A percentile compares a stretch with the other conserved stretches of the same genome.
phyloP scores from a whole-genome alignment of 2,329 filamentous ascomycete genomes.

The Paecilomyces sp. region DNA sequence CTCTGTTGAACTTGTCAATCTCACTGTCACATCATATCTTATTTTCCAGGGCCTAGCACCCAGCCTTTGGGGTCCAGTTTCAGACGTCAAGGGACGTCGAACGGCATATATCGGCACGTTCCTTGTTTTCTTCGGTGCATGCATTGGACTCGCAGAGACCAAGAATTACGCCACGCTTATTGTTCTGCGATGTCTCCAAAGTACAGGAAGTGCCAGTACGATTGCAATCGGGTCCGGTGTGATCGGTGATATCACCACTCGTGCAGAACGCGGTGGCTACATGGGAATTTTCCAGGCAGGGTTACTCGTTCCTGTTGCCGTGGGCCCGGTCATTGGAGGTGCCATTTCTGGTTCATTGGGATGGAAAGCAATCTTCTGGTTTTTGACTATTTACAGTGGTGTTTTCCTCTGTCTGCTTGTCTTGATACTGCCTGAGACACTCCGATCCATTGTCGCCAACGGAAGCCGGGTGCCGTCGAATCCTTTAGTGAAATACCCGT shows the following conservation, averaged over 20 bases:
- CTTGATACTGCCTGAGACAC: constrained; percentile 34
- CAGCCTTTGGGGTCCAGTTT: constrained; percentile 33
- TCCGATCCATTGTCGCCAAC: constrained; percentile 28
- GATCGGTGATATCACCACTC: constrained; percentile 36
- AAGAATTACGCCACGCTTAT: constrained; percentile 33
- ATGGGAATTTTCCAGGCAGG: constrained; percentile 36
- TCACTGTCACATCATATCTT: constrained; percentile 41
- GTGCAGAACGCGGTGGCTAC: constrained; percentile 34
- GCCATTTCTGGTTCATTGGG: constrained; percentile 28
- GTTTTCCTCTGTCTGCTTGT: constrained; percentile 25
- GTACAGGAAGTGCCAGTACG: constrained; percentile 36
- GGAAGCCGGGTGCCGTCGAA: constrained; percentile 15
- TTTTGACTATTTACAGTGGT: constrained; percentile 31
- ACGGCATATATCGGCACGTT: constrained; percentile 32
- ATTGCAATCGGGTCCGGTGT: constrained; percentile 38
- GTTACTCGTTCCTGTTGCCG: constrained; percentile 25
- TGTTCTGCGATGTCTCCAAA: constrained; percentile 36
- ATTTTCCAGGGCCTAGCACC: constrained; percentile 40
- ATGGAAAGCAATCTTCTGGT: constrained; percentile 40
- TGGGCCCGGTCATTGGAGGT: constrained; percentile 39
- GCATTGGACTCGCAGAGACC: constrained; percentile 33
- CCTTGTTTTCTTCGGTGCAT: constrained; percentile 32
- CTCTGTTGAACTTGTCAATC: constrained; percentile 31
- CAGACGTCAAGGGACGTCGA: constrained; percentile 36
- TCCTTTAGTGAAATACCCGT: constrained; percentile 12